Conservation (phyloP, 2,329 filamentous ascomycete species). For the Hymenoscyphus scutula region DNA sequence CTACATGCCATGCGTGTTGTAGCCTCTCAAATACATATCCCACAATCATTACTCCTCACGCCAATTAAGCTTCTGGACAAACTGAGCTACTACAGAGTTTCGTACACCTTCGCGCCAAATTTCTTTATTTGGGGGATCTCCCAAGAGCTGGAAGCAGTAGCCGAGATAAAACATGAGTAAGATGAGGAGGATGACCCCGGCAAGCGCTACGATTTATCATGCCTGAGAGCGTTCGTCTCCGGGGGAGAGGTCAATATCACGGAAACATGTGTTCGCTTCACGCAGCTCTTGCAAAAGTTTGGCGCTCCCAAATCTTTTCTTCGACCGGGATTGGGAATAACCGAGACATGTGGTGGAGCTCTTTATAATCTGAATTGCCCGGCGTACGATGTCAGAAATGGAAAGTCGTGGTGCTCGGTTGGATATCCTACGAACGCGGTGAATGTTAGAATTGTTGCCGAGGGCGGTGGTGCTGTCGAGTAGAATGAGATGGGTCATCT, state of each 20-base stretch:
- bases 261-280: conserved; percentile 35
- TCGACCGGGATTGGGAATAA: conserved; percentile 48
- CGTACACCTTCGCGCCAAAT: conserved; percentile 46
- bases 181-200: background rate
- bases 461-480: background rate
- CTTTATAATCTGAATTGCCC: conserved; percentile 45
- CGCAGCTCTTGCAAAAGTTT: conserved; percentile 35
- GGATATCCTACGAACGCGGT: background rate
- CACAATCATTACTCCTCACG: conserved; percentile 41
- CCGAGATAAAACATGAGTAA: background rate
- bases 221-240: conserved; percentile 38
- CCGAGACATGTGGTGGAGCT: conserved; percentile 50
- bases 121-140: conserved; percentile 38
- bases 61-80: conserved; percentile 42
- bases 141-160: background rate
- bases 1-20: conserved; percentile 46
- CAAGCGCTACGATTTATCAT: conserved; percentile 32
- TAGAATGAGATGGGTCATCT: background rate
- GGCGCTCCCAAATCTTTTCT: conserved; percentile 39
- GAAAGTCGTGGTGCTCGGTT: background rate
- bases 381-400: conserved; percentile 37
- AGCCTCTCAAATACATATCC: conserved; percentile 46
- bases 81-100: conserved; percentile 42
- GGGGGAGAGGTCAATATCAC: conserved; percentile 47
- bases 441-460: background rate